Conservation (phyloP, 2,329 filamentous ascomycete species). For the Stachybotrys elegans region DNA sequence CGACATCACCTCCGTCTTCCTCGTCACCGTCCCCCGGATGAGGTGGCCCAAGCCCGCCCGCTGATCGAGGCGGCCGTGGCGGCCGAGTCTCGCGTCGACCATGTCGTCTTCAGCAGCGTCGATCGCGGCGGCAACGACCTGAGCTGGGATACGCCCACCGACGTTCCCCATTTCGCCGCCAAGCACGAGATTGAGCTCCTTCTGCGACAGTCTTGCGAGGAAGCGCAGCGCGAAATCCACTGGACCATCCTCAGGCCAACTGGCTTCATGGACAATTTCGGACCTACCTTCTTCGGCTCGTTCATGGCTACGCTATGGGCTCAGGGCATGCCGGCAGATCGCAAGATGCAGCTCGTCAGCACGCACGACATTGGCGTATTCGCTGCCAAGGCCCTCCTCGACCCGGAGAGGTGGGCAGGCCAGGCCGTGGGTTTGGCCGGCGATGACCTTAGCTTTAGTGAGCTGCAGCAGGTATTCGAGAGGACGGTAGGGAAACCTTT, state of each 20-base stretch:
- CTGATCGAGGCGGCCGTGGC: slow-evolving; percentile 51
- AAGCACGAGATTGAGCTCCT: slow-evolving; percentile 59
- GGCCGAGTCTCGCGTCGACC: slow-evolving; percentile 45
- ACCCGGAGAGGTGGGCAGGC: slow-evolving; percentile 24
- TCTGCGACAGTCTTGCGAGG: slow-evolving; percentile 37
- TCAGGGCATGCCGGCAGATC: slow-evolving; percentile 20
- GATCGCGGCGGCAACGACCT: slow-evolving; percentile 51
- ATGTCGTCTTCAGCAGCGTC: slow-evolving; percentile 58
- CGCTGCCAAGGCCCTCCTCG: slow-evolving; percentile 27
- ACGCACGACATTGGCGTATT: slow-evolving; percentile 33
- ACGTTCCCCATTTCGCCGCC: slow-evolving; percentile 53
- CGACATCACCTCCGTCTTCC: neutral
- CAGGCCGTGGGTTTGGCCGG: slow-evolving; percentile 32
- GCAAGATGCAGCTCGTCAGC: slow-evolving; percentile 15
- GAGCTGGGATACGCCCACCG: slow-evolving; percentile 44
- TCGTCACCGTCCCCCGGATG: neutral
- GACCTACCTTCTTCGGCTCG: slow-evolving; percentile 21
- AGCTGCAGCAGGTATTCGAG: slow-evolving; percentile 26
- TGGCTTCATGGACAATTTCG: slow-evolving; percentile 36
- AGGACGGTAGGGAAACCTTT: slow-evolving; percentile 18
- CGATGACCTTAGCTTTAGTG: slow-evolving; percentile 30
- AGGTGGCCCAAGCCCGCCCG: slow-evolving; percentile 44
- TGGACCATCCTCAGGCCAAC: slow-evolving; percentile 34
- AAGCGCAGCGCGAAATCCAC: slow-evolving; percentile 17
- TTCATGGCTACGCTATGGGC: slow-evolving; percentile 27